Percentiles rank a stretch among this genome's conserved stretches.
phyloP scores from a whole-genome alignment of 495 filamentous ascomycete species.

The Durotheca rogersii region DNA sequence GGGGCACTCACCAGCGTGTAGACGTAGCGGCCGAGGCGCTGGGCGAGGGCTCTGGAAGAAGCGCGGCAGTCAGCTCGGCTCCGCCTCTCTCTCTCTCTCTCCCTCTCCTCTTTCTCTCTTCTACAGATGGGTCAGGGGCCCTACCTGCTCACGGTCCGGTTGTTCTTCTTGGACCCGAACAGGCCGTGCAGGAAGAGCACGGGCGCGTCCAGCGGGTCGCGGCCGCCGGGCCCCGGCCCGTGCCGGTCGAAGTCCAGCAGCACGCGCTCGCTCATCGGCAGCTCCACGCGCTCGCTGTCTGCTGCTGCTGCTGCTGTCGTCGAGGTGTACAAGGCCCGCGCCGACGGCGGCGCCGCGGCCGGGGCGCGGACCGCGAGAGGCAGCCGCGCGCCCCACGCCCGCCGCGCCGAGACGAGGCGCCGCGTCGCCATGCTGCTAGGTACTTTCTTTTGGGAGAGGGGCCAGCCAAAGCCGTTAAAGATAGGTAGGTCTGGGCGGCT shows the following conservation, averaged over 20 bases:
- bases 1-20: constrained; percentile 71
- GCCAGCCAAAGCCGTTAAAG: no score
- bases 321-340: constrained; percentile 10
- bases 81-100: not conserved
- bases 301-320: no score
- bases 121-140: constrained; percentile 38
- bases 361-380: constrained; percentile 23
- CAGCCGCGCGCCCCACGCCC: not conserved
- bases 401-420: constrained; percentile 24
- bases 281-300: no score
- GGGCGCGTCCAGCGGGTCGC: constrained; percentile 54
- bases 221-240: constrained; percentile 45
- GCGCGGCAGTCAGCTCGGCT: constrained; percentile 23
- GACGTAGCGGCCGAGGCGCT: constrained; percentile 76
- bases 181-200: constrained; percentile 91
- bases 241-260: constrained; percentile 62
- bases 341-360: constrained; percentile 13
- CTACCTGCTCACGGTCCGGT: constrained; percentile 94
- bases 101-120: not conserved
- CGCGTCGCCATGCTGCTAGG: constrained; percentile 18
- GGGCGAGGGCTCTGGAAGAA: constrained; percentile 76
- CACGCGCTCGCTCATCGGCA: constrained; percentile 22
- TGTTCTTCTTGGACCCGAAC: constrained; percentile 96
- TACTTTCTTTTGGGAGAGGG: no score
- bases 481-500: no score